phyloP scores from a whole-genome alignment of 2,329 filamentous ascomycete genomes.

The Colletotrichum shisoi region DNA sequence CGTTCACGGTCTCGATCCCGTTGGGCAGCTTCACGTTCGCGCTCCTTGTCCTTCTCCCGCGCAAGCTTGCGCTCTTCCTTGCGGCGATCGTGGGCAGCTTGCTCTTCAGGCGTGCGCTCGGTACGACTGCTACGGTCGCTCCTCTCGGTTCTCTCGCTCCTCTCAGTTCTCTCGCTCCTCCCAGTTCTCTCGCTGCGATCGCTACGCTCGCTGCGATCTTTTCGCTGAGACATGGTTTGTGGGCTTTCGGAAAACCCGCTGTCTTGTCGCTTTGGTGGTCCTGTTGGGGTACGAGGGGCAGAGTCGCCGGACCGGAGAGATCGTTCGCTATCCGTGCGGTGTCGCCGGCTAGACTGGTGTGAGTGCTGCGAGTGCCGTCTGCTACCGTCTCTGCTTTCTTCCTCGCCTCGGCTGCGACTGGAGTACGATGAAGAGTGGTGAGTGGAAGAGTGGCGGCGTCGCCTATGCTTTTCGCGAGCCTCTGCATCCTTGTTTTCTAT shows the following conservation, averaged over 20 bases:
- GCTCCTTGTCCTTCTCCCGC: slow-evolving; percentile 36
- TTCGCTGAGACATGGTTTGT: slow-evolving; percentile 22
- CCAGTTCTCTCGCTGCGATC: slow-evolving; percentile 24
- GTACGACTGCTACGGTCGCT: slow-evolving; percentile 30
- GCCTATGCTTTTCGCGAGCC: slow-evolving; percentile 51
- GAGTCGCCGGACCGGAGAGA: slow-evolving; percentile 47
- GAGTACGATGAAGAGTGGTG: slow-evolving; percentile 49
- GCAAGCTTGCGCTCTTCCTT: slow-evolving; percentile 56
- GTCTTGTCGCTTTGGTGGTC: slow-evolving; percentile 55
- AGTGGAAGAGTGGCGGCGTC: slow-evolving; percentile 51
- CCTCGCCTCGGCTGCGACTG: slow-evolving; percentile 48
- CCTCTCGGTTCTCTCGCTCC: slow-evolving; percentile 27
- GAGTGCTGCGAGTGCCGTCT: slow-evolving; percentile 43
- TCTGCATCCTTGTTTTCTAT: slow-evolving; percentile 65
- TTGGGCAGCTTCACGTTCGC: slow-evolving; percentile 34
- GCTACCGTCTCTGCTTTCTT: slow-evolving; percentile 45
- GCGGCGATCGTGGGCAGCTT: slow-evolving; percentile 59
- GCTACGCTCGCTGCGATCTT: slow-evolving; percentile 46
- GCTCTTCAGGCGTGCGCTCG: slow-evolving; percentile 58
- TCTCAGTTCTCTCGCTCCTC: slow-evolving; percentile 34
- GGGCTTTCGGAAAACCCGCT: slow-evolving; percentile 57
- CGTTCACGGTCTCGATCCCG: slow-evolving; percentile 31
- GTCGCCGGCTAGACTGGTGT: slow-evolving; percentile 44
- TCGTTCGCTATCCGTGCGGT: slow-evolving; percentile 51
- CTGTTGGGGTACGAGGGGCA: slow-evolving; percentile 47